These are phyloP conservation scores for Backusella liffmaniae DNA, from an alignment of 192 early-diverging fungal species.

Conservation along the genomic window DNA sequence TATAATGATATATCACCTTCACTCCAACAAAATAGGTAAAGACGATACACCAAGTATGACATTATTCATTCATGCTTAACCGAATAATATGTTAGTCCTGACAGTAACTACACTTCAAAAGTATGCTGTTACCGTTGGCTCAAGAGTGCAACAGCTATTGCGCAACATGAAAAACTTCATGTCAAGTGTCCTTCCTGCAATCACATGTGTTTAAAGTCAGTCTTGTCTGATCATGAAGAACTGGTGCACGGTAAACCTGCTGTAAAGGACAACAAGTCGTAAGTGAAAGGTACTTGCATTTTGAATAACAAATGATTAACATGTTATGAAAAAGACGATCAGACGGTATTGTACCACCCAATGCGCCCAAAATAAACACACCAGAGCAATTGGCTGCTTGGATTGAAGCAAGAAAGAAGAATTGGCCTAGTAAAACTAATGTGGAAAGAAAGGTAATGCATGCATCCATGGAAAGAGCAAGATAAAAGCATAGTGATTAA, in stretches of 20 bases:
- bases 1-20: slow-evolving; percentile 11
- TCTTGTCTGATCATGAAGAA: slow-evolving; percentile 8
- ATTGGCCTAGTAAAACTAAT: slow-evolving; percentile 75
- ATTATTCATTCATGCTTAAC: neutral
- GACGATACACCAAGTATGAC: neutral
- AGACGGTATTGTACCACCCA: slow-evolving; percentile 31
- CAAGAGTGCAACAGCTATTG: slow-evolving; percentile 10
- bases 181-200: slow-evolving; percentile 23
- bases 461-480: neutral
- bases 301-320: neutral
- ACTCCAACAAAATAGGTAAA: no score
- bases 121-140: slow-evolving; percentile 16
- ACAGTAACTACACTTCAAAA: neutral
- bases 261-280: slow-evolving; percentile 8
- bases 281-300: neutral
- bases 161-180: slow-evolving; percentile 25
- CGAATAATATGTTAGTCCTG: neutral
- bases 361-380: slow-evolving; percentile 48
- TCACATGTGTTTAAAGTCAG: slow-evolving; percentile 11
- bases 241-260: neutral
- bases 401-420: slow-evolving; percentile 78
- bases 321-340: neutral
- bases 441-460: slow-evolving; percentile 55
- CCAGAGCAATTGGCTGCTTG: slow-evolving; percentile 78
- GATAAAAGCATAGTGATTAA: neutral